Evolutionary conservation across 2,329 filamentous ascomycete species (phyloP).

Genomic region (Microcyclospora pomicola): DNA sequence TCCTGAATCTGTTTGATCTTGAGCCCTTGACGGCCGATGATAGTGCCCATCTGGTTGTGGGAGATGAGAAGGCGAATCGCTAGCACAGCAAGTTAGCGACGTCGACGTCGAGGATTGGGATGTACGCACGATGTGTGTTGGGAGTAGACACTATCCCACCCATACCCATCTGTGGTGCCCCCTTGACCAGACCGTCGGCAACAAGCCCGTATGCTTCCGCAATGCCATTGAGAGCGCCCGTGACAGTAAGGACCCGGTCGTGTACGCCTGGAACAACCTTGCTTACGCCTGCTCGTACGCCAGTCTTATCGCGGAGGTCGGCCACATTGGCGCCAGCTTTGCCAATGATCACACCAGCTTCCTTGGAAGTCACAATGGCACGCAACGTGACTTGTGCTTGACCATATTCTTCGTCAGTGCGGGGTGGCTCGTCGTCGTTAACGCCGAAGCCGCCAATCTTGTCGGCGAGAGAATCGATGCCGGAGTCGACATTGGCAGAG

Average conservation of each 20-base stretch:
- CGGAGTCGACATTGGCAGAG: constrained; percentile 15
- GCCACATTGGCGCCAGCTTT: constrained; percentile 98
- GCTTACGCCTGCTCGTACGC: constrained; percentile 94
- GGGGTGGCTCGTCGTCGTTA: constrained; percentile 54
- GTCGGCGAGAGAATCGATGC: constrained; percentile 25
- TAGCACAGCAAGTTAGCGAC: constrained; percentile 28
- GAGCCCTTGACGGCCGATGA: constrained; percentile 88
- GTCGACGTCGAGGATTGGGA: neutral
- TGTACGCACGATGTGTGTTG: constrained; percentile 78
- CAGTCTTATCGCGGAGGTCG: constrained; percentile 90
- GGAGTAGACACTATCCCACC: constrained; percentile 75
- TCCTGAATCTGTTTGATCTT: constrained; percentile 99
- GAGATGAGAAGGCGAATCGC: constrained; percentile 97
- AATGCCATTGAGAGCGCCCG: constrained; percentile 75
- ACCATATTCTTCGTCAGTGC: constrained; percentile 94
- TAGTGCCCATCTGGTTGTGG: constrained; percentile 99
- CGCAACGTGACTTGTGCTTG: constrained; percentile 84
- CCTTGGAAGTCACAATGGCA: constrained; percentile 96
- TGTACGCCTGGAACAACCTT: constrained; percentile 97
- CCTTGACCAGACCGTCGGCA: constrained; percentile 79
- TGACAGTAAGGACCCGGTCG: constrained; percentile 91
- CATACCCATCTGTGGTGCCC: constrained; percentile 91
- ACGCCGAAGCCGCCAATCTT: constrained; percentile 25
- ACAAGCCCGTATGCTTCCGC: constrained; percentile 89
- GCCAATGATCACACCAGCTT: constrained; percentile 97